Evolutionary conservation across 176 grass and related monocot species (phyloP), one percentile per base, ranked within the genome.

Genomic region (Aegilops sharonensis): DNA sequence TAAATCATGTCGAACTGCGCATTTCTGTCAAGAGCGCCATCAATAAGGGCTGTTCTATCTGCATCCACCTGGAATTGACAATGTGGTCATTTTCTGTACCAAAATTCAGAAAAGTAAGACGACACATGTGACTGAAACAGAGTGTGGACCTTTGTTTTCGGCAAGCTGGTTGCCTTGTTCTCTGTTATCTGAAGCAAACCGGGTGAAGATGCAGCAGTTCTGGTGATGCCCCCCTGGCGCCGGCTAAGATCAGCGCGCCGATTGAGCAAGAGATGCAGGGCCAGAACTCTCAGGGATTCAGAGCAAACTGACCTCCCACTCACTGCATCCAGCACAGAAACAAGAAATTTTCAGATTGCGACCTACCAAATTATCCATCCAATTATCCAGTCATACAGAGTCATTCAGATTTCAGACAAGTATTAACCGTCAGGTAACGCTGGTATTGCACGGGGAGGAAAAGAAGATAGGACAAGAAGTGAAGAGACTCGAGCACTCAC

Each of bases 241-340:
- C 25, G 7, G 35, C 1, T 3, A 18, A 17, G 35, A 60, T 74
- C 1, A 9, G 34, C 18, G 0, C 13, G 40, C 17, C 85, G 72
- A 59, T 69, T 85, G 18, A 79, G 72, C 65, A 93, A 78, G 45
- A 93, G 29, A 66, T 88, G 85, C 67, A 85, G 11, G 10, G 78
- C 70, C n/a, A 88, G 40, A 68, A 11, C 69, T 50, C 77, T 83
- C 5, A 87, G 23, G 23, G 64, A 72, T 87, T 83, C 85, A 12
- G 72, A 85, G 25, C 9, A 66, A 42, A 79, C n/a, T 30, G 71
- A 20, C 72, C 78, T 88, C 18, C 78, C 78, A 67, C 72, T 79
- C 72, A 70, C 91, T 90, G 73, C 17, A 42, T 74, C 31, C 45
- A 87, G 1, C 8, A 66, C n/a, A 87, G 17, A 32, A 45, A 30